Evolutionary conservation across 352 stramenopile genomes (phyloP).

Genomic region (Globisporangium sylvaticum): DNA sequence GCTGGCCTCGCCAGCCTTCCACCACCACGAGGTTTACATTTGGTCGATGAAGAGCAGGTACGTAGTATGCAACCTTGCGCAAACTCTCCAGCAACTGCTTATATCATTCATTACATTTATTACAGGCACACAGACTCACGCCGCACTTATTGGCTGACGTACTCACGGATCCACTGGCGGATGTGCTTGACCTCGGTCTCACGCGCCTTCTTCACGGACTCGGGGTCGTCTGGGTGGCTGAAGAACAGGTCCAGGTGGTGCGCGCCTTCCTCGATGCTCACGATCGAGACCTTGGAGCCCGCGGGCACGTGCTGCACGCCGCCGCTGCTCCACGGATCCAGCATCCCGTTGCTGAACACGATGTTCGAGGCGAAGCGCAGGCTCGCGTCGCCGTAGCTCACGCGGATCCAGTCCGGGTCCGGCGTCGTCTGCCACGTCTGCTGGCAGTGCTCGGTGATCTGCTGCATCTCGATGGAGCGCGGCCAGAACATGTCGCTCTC

Average conservation of each 20-base stretch:
- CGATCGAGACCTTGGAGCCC: slow-evolving; percentile 53
- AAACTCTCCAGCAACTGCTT: background rate
- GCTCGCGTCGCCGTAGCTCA: slow-evolving; percentile 65
- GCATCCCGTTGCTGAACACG: slow-evolving; percentile 92
- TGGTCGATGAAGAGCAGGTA: background rate
- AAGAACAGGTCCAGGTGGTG: slow-evolving; percentile 94
- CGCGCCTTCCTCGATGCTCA: slow-evolving; percentile 73
- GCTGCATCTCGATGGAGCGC: slow-evolving; percentile 52
- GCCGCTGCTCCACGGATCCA: slow-evolving; percentile 92
- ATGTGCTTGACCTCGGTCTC: slow-evolving; percentile 80
- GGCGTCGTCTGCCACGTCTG: slow-evolving; percentile 60
- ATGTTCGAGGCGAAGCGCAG: slow-evolving; percentile 88
- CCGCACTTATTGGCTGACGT: slow-evolving; percentile 15
- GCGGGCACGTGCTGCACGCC: slow-evolving; percentile 70
- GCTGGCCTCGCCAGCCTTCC: background rate
- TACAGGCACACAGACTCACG: background rate
- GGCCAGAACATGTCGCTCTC: slow-evolving; percentile 92
- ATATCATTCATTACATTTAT: background rate
- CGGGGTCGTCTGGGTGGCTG: slow-evolving; percentile 80
- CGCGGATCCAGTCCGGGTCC: slow-evolving; percentile 69
- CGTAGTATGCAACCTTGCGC: background rate
- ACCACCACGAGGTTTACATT: background rate
- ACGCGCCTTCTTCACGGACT: slow-evolving; percentile 67
- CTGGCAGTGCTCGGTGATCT: slow-evolving; percentile 62
- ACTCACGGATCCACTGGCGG: slow-evolving; percentile 79